A percentile compares a stretch with the other conserved stretches of the same genome.
Conservation (phyloP, 2,329 filamentous ascomycete species). For the Fusarium ramigenum region DNA sequence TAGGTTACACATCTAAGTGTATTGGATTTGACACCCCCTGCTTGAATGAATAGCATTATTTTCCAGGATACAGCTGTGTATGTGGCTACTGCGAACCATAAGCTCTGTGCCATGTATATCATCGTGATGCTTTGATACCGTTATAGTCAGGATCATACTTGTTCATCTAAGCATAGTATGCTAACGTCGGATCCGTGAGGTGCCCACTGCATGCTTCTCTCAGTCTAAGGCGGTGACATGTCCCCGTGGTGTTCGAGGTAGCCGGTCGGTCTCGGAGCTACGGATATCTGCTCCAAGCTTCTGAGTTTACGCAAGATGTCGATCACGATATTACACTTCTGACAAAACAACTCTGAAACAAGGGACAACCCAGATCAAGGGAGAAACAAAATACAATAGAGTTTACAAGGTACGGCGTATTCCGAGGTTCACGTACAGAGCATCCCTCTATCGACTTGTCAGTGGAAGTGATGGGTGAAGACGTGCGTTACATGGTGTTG, state of each 20-base stretch:
- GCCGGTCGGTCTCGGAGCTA: neutral
- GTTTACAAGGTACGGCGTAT: neutral
- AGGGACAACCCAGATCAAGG: neutral
- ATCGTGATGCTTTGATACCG: neutral
- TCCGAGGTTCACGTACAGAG: neutral
- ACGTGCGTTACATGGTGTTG: neutral
- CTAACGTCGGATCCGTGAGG: neutral
- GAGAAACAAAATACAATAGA: neutral
- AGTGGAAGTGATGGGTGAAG: neutral
- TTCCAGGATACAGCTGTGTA: neutral
- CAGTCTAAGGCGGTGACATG: neutral
- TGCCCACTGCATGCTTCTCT: neutral
- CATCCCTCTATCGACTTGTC: neutral
- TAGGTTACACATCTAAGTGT: slow-evolving; percentile 10
- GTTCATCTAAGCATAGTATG: neutral
- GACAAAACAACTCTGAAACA: slow-evolving; percentile 12
- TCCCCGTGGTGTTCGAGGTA: neutral
- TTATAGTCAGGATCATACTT: neutral
- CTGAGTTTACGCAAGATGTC: neutral
- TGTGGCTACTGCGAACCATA: neutral
- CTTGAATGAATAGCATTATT: slow-evolving; percentile 22
- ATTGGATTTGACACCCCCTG: slow-evolving; percentile 36
- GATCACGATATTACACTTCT: neutral
- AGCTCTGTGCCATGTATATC: neutral
- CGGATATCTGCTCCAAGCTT: neutral